Evolutionary conservation across 257 asterid species (phyloP).

Genomic region (Mentha longifolia): DNA sequence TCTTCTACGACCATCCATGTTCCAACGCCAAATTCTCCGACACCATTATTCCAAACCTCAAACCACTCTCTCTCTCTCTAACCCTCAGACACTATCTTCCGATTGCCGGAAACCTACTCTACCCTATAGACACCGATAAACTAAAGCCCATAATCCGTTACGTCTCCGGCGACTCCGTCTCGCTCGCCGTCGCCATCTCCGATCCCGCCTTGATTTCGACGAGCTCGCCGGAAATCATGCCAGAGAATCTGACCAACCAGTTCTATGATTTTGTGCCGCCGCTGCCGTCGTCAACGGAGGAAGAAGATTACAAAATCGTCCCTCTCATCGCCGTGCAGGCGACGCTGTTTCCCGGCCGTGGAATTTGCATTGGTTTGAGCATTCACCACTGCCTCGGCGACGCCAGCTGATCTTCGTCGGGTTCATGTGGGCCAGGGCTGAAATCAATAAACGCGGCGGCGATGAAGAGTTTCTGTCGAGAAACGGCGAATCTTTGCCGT

Average conservation of each 20-base stretch:
- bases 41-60: slow-evolving; percentile 48
- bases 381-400: slow-evolving; percentile 23
- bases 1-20: slow-evolving; percentile 48
- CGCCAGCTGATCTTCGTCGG: no score
- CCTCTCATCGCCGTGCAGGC: slow-evolving; percentile 48
- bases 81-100: slow-evolving; percentile 56
- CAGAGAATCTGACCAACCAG: slow-evolving; percentile 35
- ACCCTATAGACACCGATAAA: slow-evolving; percentile 29
- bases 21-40: slow-evolving; percentile 39
- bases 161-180: slow-evolving; percentile 42
- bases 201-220: slow-evolving; percentile 34
- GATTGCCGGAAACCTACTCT: slow-evolving; percentile 40
- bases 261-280: slow-evolving; percentile 49
- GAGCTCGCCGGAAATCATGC: slow-evolving; percentile 33
- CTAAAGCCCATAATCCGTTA: slow-evolving; percentile 39
- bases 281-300: slow-evolving; percentile 28
- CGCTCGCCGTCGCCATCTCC: slow-evolving; percentile 42
- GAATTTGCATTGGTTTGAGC: slow-evolving; percentile 29
- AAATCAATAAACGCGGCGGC: slow-evolving; percentile 26
- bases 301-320: slow-evolving; percentile 11
- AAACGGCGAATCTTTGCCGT: no score
- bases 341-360: slow-evolving; percentile 50
- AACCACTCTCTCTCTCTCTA: slow-evolving; percentile 49
- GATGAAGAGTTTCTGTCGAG: background rate
- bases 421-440: slow-evolving; percentile 56